phyloP scores from a whole-genome alignment of 2,329 filamentous ascomycete genomes.

The Penicillium sp. region DNA sequence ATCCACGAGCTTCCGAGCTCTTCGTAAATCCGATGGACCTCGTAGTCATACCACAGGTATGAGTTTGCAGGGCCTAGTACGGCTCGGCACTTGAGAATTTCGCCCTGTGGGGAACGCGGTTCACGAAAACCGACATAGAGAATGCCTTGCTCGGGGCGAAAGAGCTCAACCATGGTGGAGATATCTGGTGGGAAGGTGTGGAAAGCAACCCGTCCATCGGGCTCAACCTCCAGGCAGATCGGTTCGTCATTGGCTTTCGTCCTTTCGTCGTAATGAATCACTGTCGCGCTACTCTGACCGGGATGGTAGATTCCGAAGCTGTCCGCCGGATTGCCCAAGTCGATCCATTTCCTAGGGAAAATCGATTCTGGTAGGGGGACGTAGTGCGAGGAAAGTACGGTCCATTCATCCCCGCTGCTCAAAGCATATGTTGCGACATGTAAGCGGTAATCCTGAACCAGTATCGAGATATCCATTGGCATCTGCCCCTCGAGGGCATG shows the following conservation, averaged over 20 bases:
- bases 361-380: no score
- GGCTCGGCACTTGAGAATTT: not conserved
- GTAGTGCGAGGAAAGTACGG: not conserved
- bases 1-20: not conserved
- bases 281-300: conserved; percentile 2
- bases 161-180: not conserved
- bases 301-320: not conserved
- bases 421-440: not conserved
- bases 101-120: not conserved
- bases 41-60: not conserved
- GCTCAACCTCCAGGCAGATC: not conserved
- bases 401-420: not conserved
- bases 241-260: no score
- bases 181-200: not conserved
- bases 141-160: conserved; percentile 1
- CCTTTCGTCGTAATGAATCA: not conserved
- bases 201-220: not conserved
- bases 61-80: not conserved
- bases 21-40: no score
- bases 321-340: not conserved
- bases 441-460: not conserved
- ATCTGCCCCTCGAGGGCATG: no score
- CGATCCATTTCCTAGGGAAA: no score
- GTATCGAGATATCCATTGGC: no score
- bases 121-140: not conserved